Conservation (phyloP, 306 rosid genomes). For the Vigna mungo region DNA sequence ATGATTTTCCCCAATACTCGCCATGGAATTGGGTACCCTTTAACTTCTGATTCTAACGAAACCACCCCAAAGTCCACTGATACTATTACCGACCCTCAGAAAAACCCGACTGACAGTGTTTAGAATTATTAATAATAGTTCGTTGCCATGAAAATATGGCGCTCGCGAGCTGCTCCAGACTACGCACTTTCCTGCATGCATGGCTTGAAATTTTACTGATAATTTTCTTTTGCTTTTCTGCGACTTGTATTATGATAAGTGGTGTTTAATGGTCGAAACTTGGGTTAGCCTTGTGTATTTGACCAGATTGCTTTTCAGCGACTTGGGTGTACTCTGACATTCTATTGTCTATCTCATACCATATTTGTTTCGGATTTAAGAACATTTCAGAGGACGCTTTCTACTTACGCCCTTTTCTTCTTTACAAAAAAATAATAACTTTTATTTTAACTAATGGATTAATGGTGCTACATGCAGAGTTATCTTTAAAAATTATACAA, state of each 20-base stretch:
- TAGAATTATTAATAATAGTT: background rate
- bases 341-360: background rate
- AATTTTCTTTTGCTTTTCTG: too few relatives aligned
- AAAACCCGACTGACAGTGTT: background rate
- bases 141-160: too few relatives aligned
- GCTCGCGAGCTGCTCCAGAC: too few relatives aligned
- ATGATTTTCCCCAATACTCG: conserved; percentile 68
- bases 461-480: too few relatives aligned
- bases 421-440: too few relatives aligned
- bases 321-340: too few relatives aligned
- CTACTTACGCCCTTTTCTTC: too few relatives aligned
- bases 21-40: conserved; percentile 84
- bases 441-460: too few relatives aligned
- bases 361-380: too few relatives aligned
- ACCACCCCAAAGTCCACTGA: conserved; percentile 22
- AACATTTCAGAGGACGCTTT: too few relatives aligned
- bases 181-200: background rate
- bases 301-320: background rate
- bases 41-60: conserved; percentile 20
- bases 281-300: background rate
- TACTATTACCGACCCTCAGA: background rate
- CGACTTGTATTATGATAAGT: too few relatives aligned
- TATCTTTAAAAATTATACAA: too few relatives aligned
- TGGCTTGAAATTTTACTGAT: background rate
- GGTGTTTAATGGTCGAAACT: background rate